These are phyloP conservation scores for Suillus placidus DNA, from an alignment of 768 basidiomycete genomes.

Conservation along the genomic window DNA sequence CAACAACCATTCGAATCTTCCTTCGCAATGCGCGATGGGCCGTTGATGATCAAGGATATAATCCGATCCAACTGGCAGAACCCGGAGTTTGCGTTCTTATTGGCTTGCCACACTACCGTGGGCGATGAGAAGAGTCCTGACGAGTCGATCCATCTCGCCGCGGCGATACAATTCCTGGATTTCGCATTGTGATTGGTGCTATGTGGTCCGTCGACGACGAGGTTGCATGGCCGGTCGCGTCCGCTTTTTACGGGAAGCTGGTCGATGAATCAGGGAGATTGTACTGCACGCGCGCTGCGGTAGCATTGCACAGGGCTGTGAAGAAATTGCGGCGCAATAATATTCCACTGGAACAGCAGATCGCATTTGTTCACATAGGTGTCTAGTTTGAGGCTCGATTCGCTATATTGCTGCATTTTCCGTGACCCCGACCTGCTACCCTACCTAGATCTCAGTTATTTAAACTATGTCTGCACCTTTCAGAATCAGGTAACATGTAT, in stretches of 20 bases:
- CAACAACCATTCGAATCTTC: conserved; percentile 19
- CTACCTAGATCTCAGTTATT: too few relatives aligned
- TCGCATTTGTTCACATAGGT: too few relatives aligned
- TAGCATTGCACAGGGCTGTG: not conserved
- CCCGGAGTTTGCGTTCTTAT: conserved; percentile 24
- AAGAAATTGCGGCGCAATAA: not conserved
- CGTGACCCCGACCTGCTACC: too few relatives aligned
- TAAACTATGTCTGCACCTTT: too few relatives aligned
- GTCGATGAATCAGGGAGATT: too few relatives aligned
- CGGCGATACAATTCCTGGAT: conserved; percentile 26
- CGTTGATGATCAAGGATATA: conserved; percentile 11
- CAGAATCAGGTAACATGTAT: too few relatives aligned
- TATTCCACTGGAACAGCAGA: conserved; percentile 2
- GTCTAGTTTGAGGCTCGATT: too few relatives aligned
- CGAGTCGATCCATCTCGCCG: conserved; percentile 25
- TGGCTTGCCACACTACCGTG: conserved; percentile 26
- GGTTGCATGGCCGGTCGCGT: too few relatives aligned
- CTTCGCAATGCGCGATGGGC: conserved; percentile 11
- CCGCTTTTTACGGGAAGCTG: too few relatives aligned
- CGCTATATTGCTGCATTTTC: too few relatives aligned
- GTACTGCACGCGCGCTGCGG: not conserved
- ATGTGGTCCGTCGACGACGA: conserved; percentile 17
- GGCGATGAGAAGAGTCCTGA: conserved; percentile 20
- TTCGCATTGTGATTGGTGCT: conserved; percentile 23
- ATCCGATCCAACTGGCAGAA: conserved; percentile 9